Percentiles rank a stretch among this genome's conserved stretches.
Conservation (phyloP, 2,329 filamentous ascomycete species). For the Fusarium citri region DNA sequence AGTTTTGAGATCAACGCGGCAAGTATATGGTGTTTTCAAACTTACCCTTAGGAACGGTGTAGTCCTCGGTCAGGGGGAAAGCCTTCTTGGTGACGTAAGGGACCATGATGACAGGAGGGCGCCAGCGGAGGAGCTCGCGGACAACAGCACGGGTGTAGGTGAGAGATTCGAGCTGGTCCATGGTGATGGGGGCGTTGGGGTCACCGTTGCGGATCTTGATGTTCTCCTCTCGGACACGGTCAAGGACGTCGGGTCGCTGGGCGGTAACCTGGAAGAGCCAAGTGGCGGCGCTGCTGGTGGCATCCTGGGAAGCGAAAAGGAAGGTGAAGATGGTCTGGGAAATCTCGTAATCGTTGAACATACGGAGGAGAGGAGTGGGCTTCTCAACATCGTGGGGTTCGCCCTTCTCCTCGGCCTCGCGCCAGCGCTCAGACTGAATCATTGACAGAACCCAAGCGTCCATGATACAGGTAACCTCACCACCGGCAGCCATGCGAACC, state of each 20-base stretch:
- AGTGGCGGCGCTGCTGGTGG: slow-evolving; percentile 90
- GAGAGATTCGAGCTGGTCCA: slow-evolving; percentile 91
- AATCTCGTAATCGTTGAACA: slow-evolving; percentile 92
- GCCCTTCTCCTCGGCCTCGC: slow-evolving; percentile 80
- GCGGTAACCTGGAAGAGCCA: slow-evolving; percentile 97
- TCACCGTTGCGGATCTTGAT: slow-evolving; percentile 80
- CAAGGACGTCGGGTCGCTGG: slow-evolving; percentile 91
- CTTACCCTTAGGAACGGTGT: slow-evolving; percentile 90
- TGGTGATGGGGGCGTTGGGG: slow-evolving; percentile 73
- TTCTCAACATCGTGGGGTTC: slow-evolving; percentile 79
- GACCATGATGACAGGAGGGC: slow-evolving; percentile 96
- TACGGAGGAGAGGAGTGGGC: slow-evolving; percentile 83
- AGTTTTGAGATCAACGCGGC: slow-evolving; percentile 5
- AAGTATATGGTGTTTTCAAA: neutral
- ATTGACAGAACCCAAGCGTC: slow-evolving; percentile 93
- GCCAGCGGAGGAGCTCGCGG: slow-evolving; percentile 90
- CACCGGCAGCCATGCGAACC: slow-evolving; percentile 89
- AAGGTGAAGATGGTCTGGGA: slow-evolving; percentile 95
- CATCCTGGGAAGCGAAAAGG: slow-evolving; percentile 96
- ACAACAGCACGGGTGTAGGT: slow-evolving; percentile 92
- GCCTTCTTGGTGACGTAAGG: slow-evolving; percentile 95
- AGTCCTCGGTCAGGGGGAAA: slow-evolving; percentile 87
- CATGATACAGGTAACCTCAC: slow-evolving; percentile 90
- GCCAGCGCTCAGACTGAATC: slow-evolving; percentile 85
- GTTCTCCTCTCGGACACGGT: slow-evolving; percentile 93